Conservation (phyloP, 441 rosid species). For the Isatis lusitanica region DNA sequence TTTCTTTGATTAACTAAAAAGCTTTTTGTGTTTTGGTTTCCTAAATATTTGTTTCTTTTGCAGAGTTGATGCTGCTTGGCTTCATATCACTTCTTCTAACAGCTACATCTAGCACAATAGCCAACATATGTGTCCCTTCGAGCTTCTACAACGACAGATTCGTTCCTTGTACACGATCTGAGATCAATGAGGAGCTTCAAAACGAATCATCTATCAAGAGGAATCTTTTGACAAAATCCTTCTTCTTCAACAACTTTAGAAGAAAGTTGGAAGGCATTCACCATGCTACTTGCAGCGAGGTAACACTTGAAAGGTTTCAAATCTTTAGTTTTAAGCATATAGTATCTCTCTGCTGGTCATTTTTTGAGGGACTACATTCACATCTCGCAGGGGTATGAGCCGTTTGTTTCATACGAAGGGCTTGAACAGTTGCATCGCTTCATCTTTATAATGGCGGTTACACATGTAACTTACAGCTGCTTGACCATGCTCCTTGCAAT, state of each 20-base stretch:
- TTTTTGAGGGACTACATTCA: not conserved
- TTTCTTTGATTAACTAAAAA: not conserved
- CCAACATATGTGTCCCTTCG: slow-evolving; percentile 80
- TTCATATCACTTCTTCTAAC: slow-evolving; percentile 90
- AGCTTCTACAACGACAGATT: slow-evolving; percentile 70
- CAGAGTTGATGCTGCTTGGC: slow-evolving; percentile 98
- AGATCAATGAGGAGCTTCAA: slow-evolving; percentile 54
- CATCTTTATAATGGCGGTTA: slow-evolving; percentile 94
- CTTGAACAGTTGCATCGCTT: slow-evolving; percentile 94
- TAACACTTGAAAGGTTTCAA: not conserved
- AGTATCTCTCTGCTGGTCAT: not conserved
- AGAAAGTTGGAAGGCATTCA: slow-evolving; percentile 54
- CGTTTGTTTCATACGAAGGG: slow-evolving; percentile 86
- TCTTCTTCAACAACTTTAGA: slow-evolving; percentile 41
- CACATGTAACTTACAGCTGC: slow-evolving; percentile 89
- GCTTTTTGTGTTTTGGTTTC: not conserved
- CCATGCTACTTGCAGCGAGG: slow-evolving; percentile 71
- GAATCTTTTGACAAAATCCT: slow-evolving; percentile 45
- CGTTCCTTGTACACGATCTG: slow-evolving; percentile 69
- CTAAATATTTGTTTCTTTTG: not conserved
- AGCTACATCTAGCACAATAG: slow-evolving; percentile 72
- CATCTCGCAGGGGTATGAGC: slow-evolving; percentile 69
- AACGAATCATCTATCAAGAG: slow-evolving; percentile 48
- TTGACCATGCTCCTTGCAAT: slow-evolving; percentile 90
- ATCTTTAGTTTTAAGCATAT: not conserved